Percentiles rank a stretch among this genome's conserved stretches.
Evolutionary conservation across 257 asterid species (phyloP).

Genomic region (Solanum virginianum): DNA sequence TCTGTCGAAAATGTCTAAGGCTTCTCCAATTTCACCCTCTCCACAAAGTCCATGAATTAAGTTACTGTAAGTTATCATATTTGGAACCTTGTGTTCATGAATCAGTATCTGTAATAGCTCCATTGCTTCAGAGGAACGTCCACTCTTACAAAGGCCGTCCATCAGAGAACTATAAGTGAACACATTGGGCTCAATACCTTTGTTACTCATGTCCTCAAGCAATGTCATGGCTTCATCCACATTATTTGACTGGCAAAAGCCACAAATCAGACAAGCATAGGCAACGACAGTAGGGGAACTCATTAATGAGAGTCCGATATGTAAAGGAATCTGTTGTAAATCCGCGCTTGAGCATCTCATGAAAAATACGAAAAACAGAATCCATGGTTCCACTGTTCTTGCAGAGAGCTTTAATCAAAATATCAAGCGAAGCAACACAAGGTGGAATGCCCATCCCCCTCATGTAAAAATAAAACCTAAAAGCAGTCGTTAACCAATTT

Average conservation of each 20-base stretch:
- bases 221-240: conserved; percentile 56
- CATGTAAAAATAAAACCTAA: conserved; percentile 66
- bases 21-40: conserved; percentile 52
- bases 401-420: conserved; percentile 77
- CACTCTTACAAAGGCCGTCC: conserved; percentile 88
- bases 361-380: conserved; percentile 56
- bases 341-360: conserved; percentile 78
- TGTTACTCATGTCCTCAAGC: conserved; percentile 61
- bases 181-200: conserved; percentile 71
- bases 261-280: conserved; percentile 55
- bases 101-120: conserved; percentile 56
- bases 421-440: conserved; percentile 53
- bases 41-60: conserved; percentile 57
- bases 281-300: conserved; percentile 67
- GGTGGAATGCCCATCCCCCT: conserved; percentile 58
- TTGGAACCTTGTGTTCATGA: conserved; percentile 34
- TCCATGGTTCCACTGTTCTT: conserved; percentile 58
- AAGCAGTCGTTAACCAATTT: conserved; percentile 68
- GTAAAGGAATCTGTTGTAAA: conserved; percentile 70
- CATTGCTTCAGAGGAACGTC: conserved; percentile 57
- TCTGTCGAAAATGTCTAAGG: conserved; percentile 69
- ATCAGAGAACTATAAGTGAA: conserved; percentile 73
- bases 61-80: conserved; percentile 77
- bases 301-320: conserved; percentile 78
- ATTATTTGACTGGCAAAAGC: conserved; percentile 48